These are phyloP conservation scores for Clitopilus passeckerianus DNA, from an alignment of 768 basidiomycete species.

Conservation along the genomic window DNA sequence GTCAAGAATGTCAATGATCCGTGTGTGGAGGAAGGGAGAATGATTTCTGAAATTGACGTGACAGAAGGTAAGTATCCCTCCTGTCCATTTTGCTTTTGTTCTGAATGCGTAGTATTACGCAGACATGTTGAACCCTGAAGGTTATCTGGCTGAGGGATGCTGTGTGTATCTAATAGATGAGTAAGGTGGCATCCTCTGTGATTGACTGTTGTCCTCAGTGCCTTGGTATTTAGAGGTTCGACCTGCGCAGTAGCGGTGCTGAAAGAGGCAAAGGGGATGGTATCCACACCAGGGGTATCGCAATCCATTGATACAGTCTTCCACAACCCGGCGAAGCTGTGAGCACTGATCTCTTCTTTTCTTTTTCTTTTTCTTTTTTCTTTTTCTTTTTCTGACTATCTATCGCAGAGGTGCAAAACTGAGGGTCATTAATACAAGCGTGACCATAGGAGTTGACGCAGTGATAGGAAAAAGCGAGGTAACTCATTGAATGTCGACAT, in stretches of 20 bases:
- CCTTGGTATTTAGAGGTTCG: slow-evolving; percentile 28
- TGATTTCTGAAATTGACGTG: slow-evolving; percentile 37
- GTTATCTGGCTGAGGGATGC: slow-evolving; percentile 36
- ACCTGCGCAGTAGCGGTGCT: slow-evolving; percentile 31
- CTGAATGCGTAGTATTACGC: background rate
- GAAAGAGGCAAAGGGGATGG: slow-evolving; percentile 24
- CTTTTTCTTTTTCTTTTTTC: background rate
- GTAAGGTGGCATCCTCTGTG: slow-evolving; percentile 19
- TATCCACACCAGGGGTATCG: slow-evolving; percentile 30
- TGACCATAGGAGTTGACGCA: slow-evolving; percentile 20
- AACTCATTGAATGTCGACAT: slow-evolving; percentile 6
- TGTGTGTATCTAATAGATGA: slow-evolving; percentile 41
- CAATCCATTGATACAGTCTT: slow-evolving; percentile 41
- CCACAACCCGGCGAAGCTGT: slow-evolving; percentile 36
- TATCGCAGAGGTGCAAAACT: slow-evolving; percentile 35
- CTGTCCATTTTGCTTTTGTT: background rate
- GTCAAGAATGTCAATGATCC: slow-evolving; percentile 29
- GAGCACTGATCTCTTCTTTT: slow-evolving; percentile 9
- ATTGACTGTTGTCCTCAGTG: background rate
- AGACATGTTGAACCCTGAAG: slow-evolving; percentile 41
- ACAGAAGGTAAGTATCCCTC: slow-evolving; percentile 31
- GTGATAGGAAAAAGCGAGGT: slow-evolving; percentile 38
- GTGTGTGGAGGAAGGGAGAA: slow-evolving; percentile 26
- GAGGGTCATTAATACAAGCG: slow-evolving; percentile 33
- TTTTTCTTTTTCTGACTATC: background rate